Conservation (phyloP, 495 filamentous ascomycete species). For the Penicillium mononematosum region DNA sequence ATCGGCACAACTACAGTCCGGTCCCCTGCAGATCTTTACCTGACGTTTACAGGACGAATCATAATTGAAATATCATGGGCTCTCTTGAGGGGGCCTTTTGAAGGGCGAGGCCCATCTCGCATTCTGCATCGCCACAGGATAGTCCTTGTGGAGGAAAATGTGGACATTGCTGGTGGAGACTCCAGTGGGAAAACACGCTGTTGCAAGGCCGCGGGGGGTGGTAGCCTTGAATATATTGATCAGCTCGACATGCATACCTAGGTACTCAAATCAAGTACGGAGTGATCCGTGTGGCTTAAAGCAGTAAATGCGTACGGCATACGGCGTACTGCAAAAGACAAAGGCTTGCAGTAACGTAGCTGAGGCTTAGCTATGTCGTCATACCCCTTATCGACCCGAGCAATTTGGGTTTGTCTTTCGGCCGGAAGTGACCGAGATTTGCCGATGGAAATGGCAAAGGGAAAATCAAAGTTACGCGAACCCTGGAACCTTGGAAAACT, state of each 20-base stretch:
- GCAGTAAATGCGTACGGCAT: background rate
- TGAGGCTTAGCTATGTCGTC: constrained; percentile 30
- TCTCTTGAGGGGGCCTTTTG: constrained; percentile 13
- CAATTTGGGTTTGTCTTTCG: constrained; percentile 6
- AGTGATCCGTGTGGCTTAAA: background rate
- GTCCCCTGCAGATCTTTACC: constrained; percentile 30
- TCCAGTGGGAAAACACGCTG: constrained; percentile 2
- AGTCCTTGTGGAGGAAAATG: constrained; percentile 11
- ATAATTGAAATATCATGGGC: constrained; percentile 7
- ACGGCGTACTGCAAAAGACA: background rate
- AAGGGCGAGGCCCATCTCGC: constrained; percentile 14
- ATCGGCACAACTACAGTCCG: constrained; percentile 22
- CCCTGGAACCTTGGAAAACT: background rate
- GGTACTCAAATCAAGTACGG: background rate
- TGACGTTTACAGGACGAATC: constrained; percentile 27
- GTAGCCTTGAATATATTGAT: constrained; percentile 6
- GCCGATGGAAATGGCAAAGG: background rate
- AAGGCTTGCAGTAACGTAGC: background rate
- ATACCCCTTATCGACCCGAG: constrained; percentile 23
- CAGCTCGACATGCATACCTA: background rate
- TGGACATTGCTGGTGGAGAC: constrained; percentile 17
- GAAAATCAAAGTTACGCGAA: background rate
- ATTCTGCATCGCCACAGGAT: constrained; percentile 7
- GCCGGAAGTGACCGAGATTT: background rate
- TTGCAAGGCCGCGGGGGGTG: background rate